These are phyloP conservation scores for Gardenia jasminoides DNA, from an alignment of 257 asterid species.

Conservation along the genomic window DNA sequence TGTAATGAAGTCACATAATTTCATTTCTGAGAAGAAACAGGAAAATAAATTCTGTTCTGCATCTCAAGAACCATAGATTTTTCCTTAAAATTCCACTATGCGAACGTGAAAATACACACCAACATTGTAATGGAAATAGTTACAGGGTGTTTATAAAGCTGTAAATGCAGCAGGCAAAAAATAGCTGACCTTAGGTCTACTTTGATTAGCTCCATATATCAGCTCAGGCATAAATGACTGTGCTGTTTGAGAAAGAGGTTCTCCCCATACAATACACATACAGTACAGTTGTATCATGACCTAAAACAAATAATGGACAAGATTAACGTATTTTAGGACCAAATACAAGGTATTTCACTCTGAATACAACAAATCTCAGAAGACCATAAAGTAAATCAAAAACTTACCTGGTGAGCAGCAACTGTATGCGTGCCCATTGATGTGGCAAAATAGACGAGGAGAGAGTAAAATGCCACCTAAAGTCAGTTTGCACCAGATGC, in stretches of 20 bases:
- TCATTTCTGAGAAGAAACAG: neutral
- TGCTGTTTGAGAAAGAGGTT: conserved; percentile 96
- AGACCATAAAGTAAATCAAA: conserved; percentile 14
- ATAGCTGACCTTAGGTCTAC: conserved; percentile 59
- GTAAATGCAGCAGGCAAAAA: conserved; percentile 5
- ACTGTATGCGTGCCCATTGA: conserved; percentile 71
- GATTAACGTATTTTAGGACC: neutral
- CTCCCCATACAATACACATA: conserved; percentile 85
- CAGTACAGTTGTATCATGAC: conserved; percentile 88
- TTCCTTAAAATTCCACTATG: neutral
- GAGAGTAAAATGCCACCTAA: conserved; percentile 81
- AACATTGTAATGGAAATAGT: neutral
- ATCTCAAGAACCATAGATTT: neutral
- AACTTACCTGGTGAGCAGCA: conserved; percentile 91
- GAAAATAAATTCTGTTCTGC: neutral
- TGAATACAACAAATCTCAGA: conserved; percentile 11
- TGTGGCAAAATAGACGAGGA: conserved; percentile 84
- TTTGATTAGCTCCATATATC: conserved; percentile 76
- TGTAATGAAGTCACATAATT: neutral
- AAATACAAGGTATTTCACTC: neutral
- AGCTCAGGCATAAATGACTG: conserved; percentile 96
- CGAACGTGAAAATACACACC: neutral
- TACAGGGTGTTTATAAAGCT: neutral
- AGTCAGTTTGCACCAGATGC: conserved; percentile 23
- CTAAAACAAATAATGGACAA: conserved; percentile 31